phyloP scores from a whole-genome alignment of 139 green algal species.

The Chlamydomonas urium region DNA sequence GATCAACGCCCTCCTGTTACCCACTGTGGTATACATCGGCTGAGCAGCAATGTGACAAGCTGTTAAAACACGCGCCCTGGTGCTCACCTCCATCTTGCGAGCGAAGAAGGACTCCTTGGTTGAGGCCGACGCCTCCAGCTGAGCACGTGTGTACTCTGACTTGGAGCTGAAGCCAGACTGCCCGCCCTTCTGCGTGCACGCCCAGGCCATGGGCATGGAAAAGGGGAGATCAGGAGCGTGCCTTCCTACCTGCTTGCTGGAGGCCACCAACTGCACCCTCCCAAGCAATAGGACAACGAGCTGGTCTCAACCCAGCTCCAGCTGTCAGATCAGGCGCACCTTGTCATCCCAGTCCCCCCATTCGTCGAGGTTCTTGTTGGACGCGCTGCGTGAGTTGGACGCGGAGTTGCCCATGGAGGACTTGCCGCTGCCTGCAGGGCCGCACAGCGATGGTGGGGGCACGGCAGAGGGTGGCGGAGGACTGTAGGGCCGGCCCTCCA shows the following conservation, averaged over 20 bases:
- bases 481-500: slow-evolving; percentile 74
- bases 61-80: no score
- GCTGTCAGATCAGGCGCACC: no score
- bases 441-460: background rate
- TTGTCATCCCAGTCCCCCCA: slow-evolving; percentile 75
- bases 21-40: no score
- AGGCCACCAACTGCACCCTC: no score
- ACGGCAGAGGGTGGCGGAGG: slow-evolving; percentile 52
- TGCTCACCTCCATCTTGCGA: slow-evolving; percentile 59
- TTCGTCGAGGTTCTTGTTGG: slow-evolving; percentile 33
- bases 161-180: slow-evolving; percentile 5
- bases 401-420: background rate
- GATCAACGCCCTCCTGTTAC: no score
- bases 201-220: no score
- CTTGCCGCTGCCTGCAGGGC: slow-evolving; percentile 1
- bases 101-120: slow-evolving; percentile 91
- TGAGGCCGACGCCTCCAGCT: slow-evolving; percentile 70
- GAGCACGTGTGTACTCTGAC: slow-evolving; percentile 9
- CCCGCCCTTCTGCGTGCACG: no score
- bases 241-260: no score
- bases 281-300: no score
- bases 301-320: no score
- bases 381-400: background rate
- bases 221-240: no score
- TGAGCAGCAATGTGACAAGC: no score